A percentile compares a stretch with the other conserved stretches of the same genome.
These are phyloP conservation scores for Leishmania tarentolae DNA, from an alignment of 208 protist species.

Conservation along the genomic window DNA sequence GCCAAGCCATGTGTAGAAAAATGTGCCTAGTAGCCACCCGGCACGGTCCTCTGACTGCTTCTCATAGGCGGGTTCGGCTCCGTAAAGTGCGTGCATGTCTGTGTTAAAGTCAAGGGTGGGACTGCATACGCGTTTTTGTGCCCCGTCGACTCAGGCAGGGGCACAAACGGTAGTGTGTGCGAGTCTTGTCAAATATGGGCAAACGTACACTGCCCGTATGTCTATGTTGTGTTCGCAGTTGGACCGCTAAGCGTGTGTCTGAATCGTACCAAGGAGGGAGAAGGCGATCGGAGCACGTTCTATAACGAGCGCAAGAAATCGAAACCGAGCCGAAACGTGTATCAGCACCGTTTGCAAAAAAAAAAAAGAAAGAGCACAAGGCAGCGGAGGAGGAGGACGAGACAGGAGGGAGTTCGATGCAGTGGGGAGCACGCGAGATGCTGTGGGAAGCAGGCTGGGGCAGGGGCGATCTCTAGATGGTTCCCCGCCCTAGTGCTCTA, in stretches of 20 bases:
- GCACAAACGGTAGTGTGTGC: background rate
- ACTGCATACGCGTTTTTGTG: background rate
- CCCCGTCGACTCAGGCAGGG: background rate
- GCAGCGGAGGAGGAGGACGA: background rate
- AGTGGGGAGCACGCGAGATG: background rate
- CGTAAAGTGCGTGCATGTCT: slow-evolving; percentile 18
- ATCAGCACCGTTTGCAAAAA: background rate
- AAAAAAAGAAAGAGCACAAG: background rate
- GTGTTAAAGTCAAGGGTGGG: background rate
- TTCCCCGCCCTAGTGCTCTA: background rate
- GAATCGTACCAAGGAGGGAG: background rate
- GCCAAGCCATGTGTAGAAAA: slow-evolving; percentile 48
- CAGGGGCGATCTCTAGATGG: background rate
- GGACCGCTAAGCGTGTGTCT: background rate
- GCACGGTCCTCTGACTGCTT: slow-evolving; percentile 36
- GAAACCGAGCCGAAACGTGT: background rate
- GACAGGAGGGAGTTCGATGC: background rate
- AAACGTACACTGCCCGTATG: background rate
- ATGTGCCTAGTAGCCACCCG: slow-evolving; percentile 3
- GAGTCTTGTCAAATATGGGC: background rate
- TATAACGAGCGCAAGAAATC: background rate
- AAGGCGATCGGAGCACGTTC: background rate
- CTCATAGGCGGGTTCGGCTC: slow-evolving; percentile 29
- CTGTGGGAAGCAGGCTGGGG: background rate
- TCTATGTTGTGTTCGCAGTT: background rate